These are phyloP conservation scores for Trichothecium sympodiale DNA, from an alignment of 2,329 filamentous ascomycete species.

Conservation along the genomic window DNA sequence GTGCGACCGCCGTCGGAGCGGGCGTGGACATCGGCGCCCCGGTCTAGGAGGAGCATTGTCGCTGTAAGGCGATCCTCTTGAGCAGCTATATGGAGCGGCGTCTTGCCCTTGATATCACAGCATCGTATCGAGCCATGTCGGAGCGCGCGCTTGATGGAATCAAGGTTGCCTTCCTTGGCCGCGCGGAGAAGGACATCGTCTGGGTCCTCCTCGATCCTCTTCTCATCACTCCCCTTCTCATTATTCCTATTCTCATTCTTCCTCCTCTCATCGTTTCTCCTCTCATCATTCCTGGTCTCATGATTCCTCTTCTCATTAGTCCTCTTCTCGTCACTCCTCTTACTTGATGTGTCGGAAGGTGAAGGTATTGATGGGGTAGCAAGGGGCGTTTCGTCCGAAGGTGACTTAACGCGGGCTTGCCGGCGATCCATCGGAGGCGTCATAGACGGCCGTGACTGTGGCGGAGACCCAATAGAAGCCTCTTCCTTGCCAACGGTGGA, in stretches of 20 bases:
- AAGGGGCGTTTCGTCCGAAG: too few relatives aligned
- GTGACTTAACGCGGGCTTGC: too few relatives aligned
- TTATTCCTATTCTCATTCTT: too few relatives aligned
- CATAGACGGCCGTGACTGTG: not conserved
- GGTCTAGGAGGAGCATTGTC: conserved; percentile 20
- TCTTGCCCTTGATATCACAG: conserved; percentile 18
- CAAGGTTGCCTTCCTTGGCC: conserved; percentile 20
- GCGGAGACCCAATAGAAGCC: conserved; percentile 5
- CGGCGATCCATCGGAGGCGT: too few relatives aligned
- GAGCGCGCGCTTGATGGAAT: conserved; percentile 13
- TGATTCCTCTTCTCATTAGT: too few relatives aligned
- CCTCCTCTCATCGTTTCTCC: too few relatives aligned
- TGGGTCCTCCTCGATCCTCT: conserved; percentile 6
- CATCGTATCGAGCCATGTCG: conserved; percentile 11
- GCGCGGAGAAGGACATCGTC: conserved; percentile 17
- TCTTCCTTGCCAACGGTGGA: conserved; percentile 7
- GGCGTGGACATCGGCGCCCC: conserved; percentile 13
- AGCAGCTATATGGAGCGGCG: conserved; percentile 17
- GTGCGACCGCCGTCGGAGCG: conserved; percentile 19
- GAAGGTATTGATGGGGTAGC: too few relatives aligned
- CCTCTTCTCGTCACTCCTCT: too few relatives aligned
- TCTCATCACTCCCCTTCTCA: too few relatives aligned
- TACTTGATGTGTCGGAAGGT: too few relatives aligned
- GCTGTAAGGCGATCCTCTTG: conserved; percentile 20
- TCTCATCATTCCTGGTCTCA: too few relatives aligned